These are phyloP conservation scores for Macrolepiota albuminosa DNA, from an alignment of 768 basidiomycete genomes.

Conservation along the genomic window DNA sequence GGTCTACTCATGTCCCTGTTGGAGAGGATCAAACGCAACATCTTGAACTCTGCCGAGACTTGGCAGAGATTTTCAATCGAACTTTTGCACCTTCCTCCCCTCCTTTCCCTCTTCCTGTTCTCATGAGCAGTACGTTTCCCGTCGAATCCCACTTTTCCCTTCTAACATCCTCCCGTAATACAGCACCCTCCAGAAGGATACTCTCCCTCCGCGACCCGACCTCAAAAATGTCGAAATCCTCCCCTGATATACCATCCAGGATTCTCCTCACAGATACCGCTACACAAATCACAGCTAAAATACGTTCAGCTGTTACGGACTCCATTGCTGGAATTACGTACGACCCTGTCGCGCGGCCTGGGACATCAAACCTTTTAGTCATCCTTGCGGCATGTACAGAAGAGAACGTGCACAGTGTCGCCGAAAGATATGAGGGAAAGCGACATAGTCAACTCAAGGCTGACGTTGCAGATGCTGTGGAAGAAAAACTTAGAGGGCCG, in stretches of 20 bases:
- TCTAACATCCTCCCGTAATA: neutral
- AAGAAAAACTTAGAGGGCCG: slow-evolving; percentile 59
- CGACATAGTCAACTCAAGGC: slow-evolving; percentile 69
- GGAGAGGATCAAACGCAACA: slow-evolving; percentile 97
- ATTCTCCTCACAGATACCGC: slow-evolving; percentile 80
- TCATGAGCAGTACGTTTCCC: slow-evolving; percentile 60
- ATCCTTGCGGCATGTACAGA: slow-evolving; percentile 75
- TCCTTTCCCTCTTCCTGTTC: slow-evolving; percentile 69
- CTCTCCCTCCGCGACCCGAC: slow-evolving; percentile 82
- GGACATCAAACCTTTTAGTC: slow-evolving; percentile 73
- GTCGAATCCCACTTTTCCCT: neutral
- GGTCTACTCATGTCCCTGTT: slow-evolving; percentile 91
- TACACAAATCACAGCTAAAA: slow-evolving; percentile 58
- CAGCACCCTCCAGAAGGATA: slow-evolving; percentile 78
- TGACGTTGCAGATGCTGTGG: slow-evolving; percentile 71
- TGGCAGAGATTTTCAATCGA: slow-evolving; percentile 81
- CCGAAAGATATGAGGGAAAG: slow-evolving; percentile 44
- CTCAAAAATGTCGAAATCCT: slow-evolving; percentile 95
- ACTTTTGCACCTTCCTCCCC: slow-evolving; percentile 43
- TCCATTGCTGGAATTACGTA: slow-evolving; percentile 71
- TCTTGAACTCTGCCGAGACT: slow-evolving; percentile 80
- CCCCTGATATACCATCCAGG: slow-evolving; percentile 71
- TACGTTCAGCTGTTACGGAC: slow-evolving; percentile 84
- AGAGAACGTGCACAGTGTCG: slow-evolving; percentile 39
- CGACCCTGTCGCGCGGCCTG: slow-evolving; percentile 77